A percentile compares a stretch with the other conserved stretches of the same genome.
phyloP scores from a whole-genome alignment of 2,329 filamentous ascomycete genomes.

The Ophiostoma himal-ulmi region DNA sequence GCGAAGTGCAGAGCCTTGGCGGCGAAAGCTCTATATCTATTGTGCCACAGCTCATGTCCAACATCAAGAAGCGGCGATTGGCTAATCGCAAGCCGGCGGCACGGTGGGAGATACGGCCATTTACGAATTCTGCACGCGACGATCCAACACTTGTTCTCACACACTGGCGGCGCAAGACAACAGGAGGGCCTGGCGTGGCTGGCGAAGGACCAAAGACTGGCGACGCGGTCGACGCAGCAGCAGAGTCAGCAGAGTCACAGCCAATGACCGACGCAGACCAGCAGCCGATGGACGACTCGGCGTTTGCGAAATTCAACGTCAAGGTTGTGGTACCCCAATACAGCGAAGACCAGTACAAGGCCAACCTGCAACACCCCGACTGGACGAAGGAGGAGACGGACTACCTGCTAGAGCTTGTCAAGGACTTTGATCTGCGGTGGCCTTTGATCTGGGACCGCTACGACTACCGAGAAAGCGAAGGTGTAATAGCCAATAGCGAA shows the following conservation, averaged over 20 bases:
- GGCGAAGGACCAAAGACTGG: not conserved
- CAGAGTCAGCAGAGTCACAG: not conserved
- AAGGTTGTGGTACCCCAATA: constrained; percentile 73
- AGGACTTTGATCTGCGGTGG: constrained; percentile 84
- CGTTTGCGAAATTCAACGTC: constrained; percentile 84
- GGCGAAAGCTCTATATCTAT: constrained; percentile 63
- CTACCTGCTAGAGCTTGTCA: constrained; percentile 70
- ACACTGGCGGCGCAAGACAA: constrained; percentile 63
- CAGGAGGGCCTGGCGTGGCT: not conserved
- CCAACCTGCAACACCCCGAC: constrained; percentile 63
- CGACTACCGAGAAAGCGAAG: constrained; percentile 56
- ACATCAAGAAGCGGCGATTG: constrained; percentile 55
- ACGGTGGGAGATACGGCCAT: constrained; percentile 62
- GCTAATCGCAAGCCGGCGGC: constrained; percentile 51
- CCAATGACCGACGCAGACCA: constrained; percentile 24
- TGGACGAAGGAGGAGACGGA: constrained; percentile 95
- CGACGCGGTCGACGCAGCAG: not conserved
- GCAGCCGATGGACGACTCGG: constrained; percentile 47
- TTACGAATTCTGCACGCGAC: constrained; percentile 69
- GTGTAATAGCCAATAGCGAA: constrained; percentile 36
- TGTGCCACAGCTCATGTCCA: constrained; percentile 50
- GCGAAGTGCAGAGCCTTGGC: constrained; percentile 60
- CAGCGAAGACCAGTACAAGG: constrained; percentile 78
- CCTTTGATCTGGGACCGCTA: constrained; percentile 89
- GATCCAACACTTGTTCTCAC: constrained; percentile 62